Base-by-base conservation (phyloP, 1,284 basidiomycete genomes). In the Rhodofomes roseus region DNA sequence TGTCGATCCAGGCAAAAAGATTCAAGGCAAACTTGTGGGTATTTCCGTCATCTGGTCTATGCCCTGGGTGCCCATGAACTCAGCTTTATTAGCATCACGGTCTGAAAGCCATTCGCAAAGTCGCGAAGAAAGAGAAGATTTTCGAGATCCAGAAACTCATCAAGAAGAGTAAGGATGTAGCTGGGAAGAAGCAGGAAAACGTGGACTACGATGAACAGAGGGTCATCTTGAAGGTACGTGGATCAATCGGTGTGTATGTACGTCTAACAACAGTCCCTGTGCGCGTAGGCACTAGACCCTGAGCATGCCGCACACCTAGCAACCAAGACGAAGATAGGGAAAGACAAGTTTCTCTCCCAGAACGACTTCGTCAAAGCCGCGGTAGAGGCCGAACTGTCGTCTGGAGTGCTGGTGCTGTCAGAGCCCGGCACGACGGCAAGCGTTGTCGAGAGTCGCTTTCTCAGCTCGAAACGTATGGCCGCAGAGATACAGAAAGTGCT, bases 121-220 rank as follows among this genome's bases (percentile, higher is more conserved):
- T 86, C 4, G 83, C 86, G 53, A 97, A 94, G 77, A 93, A 90
- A 71, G 87, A 89, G 8, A 92, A 87, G 72, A 78, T 84, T 0
- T 93, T 93, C 64, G 95, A 97, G 75, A 82, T 86, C 0, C 92
- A 91, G 73, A 92, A 90, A 69, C 74, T 90, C 16, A 84, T 96
- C 56, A 95, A 95, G 78, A 90, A 86, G 62, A 73, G 77, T 70
- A 77, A 81, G 70, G 72, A 76, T 55, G 40, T 6, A 4, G 52
- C 3, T 11, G 51, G 65, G 53, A 60, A 75, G 51, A 63, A 73
- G 22, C 68, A 73, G 9, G 79, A 82, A 55, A 76, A 79, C n/a
- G 70, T 60, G 51, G 82, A 82, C 41, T 74, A 89, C 25, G 92
- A 90, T 70, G 75, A 72, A 5, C 87, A 96, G 70, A 73, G 96